Conservation (phyloP, 2,329 filamentous ascomycete genomes). For the Tolypocladium cylindrosporum region DNA sequence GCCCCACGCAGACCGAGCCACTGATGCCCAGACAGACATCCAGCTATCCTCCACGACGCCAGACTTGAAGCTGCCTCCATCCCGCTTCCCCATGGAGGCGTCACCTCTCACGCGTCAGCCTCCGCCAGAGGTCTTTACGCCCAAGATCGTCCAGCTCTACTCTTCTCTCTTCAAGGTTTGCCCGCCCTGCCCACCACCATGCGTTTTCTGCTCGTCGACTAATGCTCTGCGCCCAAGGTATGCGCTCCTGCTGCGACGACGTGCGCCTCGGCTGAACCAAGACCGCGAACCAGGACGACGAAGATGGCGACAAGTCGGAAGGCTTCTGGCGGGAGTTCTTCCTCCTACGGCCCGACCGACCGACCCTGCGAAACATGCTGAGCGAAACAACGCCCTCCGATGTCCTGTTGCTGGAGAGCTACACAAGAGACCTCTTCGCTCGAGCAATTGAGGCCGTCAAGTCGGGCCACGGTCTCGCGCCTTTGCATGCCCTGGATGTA, state of each 20-base stretch:
- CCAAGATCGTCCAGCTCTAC: conserved; percentile 88
- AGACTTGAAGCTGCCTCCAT: background rate
- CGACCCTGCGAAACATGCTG: conserved; percentile 58
- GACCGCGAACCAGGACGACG: conserved; percentile 40
- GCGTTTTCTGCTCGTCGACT: conserved; percentile 5
- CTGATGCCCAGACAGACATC: background rate
- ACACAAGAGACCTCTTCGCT: conserved; percentile 69
- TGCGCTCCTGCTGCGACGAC: conserved; percentile 5
- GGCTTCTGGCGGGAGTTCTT: conserved; percentile 98
- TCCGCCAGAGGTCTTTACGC: conserved; percentile 82
- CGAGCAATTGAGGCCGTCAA: conserved; percentile 63
- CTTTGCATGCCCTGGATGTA: conserved; percentile 81
- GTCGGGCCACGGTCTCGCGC: conserved; percentile 46
- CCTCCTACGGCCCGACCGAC: conserved; percentile 69
- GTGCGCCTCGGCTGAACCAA: conserved; percentile 17
- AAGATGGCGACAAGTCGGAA: conserved; percentile 63
- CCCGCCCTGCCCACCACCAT: conserved; percentile 3
- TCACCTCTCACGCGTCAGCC: conserved; percentile 91
- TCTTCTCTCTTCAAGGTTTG: conserved; percentile 68
- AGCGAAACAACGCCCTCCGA: conserved; percentile 63
- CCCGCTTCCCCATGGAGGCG: conserved; percentile 54
- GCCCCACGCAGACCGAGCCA: background rate
- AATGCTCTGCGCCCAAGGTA: conserved; percentile 13
- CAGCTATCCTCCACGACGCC: background rate
- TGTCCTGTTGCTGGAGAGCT: conserved; percentile 65